Percentiles rank a stretch among this genome's conserved stretches.
These are phyloP conservation scores for Pseudogymnoascus sp. DNA, from an alignment of 2,329 filamentous ascomycete species.

Conservation along the genomic window DNA sequence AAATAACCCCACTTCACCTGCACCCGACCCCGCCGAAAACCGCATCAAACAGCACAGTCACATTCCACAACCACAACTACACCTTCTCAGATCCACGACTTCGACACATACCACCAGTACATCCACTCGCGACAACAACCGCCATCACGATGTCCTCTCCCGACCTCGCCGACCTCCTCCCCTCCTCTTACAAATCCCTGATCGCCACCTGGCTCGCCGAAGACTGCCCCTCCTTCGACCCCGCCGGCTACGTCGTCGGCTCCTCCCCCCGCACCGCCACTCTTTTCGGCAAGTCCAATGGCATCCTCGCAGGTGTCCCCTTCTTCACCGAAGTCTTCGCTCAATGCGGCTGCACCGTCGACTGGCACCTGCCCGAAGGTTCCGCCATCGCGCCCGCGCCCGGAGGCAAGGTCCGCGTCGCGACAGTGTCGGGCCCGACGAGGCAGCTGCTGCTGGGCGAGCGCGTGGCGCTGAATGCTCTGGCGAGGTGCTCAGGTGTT, in stretches of 20 bases:
- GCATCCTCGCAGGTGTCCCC: constrained; percentile 81
- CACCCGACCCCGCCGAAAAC: neutral
- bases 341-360: constrained; percentile 83
- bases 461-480: constrained; percentile 81
- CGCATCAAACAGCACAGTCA: neutral
- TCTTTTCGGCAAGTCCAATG: constrained; percentile 62
- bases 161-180: constrained; percentile 65
- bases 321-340: constrained; percentile 93
- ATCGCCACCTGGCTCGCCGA: constrained; percentile 85
- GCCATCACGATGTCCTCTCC: neutral
- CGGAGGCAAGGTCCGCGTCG: constrained; percentile 51
- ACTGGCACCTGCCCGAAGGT: constrained; percentile 81
- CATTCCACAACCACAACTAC: neutral
- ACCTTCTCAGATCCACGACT: neutral
- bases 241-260: constrained; percentile 93
- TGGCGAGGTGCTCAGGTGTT: constrained; percentile 86
- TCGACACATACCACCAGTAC: neutral
- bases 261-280: constrained; percentile 55
- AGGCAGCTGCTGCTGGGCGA: constrained; percentile 76
- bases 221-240: constrained; percentile 94
- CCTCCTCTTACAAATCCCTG: constrained; percentile 73
- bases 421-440: constrained; percentile 78
- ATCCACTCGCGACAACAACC: neutral
- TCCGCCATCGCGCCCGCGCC: constrained; percentile 52
- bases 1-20: neutral